phyloP scores from a whole-genome alignment of 2,329 filamentous ascomycete genomes.

The Scedosporium aurantiacum region DNA sequence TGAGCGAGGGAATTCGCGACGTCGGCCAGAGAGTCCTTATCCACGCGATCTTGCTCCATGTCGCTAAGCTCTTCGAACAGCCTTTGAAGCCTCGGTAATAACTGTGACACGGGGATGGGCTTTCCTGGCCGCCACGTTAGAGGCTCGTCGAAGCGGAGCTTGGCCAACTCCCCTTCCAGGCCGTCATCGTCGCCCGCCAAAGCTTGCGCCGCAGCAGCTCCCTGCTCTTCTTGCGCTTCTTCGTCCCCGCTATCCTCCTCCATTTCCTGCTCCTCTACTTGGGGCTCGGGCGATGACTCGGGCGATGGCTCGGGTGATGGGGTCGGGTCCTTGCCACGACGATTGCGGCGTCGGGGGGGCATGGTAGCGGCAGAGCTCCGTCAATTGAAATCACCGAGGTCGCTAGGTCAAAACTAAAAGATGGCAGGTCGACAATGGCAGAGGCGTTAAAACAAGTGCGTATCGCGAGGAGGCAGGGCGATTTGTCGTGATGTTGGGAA shows the following conservation, averaged over 20 bases:
- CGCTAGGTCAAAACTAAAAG: background rate
- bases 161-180: constrained; percentile 17
- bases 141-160: constrained; percentile 70
- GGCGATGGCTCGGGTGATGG: background rate
- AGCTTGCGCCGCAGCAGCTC: constrained; percentile 9
- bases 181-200: background rate
- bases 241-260: constrained; percentile 4
- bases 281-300: constrained; percentile 4
- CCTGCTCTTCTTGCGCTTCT: constrained; percentile 9
- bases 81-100: constrained; percentile 69
- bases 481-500: background rate
- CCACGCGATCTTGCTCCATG: constrained; percentile 76
- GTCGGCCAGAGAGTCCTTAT: constrained; percentile 70
- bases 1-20: constrained; percentile 79
- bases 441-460: background rate
- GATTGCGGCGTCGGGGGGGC: constrained; percentile 61
- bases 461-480: background rate
- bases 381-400: background rate
- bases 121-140: constrained; percentile 88
- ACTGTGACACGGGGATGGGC: constrained; percentile 71
- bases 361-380: constrained; percentile 15
- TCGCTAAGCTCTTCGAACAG: constrained; percentile 74
- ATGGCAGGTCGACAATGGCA: background rate
- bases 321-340: constrained; percentile 70
- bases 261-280: constrained; percentile 7